These are phyloP conservation scores for Neopestalotiopsis sp. DNA, from an alignment of 2,329 filamentous ascomycete genomes.

Conservation along the genomic window DNA sequence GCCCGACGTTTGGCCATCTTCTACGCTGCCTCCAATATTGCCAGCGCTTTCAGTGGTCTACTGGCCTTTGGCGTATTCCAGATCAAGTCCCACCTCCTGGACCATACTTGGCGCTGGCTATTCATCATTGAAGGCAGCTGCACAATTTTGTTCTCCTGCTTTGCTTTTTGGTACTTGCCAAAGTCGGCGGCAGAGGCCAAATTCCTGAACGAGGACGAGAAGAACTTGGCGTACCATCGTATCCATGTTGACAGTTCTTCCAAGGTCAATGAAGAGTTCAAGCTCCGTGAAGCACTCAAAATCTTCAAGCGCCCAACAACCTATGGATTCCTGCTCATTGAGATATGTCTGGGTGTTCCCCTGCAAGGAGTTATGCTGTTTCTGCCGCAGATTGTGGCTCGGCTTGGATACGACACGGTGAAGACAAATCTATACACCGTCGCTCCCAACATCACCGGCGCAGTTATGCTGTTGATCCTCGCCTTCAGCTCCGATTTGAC, in stretches of 20 bases:
- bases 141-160: conserved; percentile 65
- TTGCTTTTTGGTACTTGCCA: conserved; percentile 75
- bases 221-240: conserved; percentile 71
- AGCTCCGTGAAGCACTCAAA: conserved; percentile 53
- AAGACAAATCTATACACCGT: conserved; percentile 82
- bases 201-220: conserved; percentile 71
- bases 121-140: conserved; percentile 54
- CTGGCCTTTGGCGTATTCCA: conserved; percentile 55
- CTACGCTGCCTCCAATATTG: conserved; percentile 78
- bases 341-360: conserved; percentile 64
- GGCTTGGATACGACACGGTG: conserved; percentile 53
- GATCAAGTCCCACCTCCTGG: conserved; percentile 41
- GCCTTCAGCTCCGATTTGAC: conserved; percentile 73
- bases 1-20: conserved; percentile 74
- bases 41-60: conserved; percentile 59
- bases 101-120: conserved; percentile 52
- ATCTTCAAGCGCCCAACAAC: conserved; percentile 57
- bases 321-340: conserved; percentile 56
- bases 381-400: conserved; percentile 58
- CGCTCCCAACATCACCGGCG: conserved; percentile 75
- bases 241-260: conserved; percentile 78
- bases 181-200: conserved; percentile 64
- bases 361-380: conserved; percentile 60
- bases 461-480: conserved; percentile 72
- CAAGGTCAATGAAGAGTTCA: conserved; percentile 57